These are phyloP conservation scores for Isabelozyma pseudorhagii DNA, from an alignment of 805 yeast species.

Conservation along the genomic window DNA sequence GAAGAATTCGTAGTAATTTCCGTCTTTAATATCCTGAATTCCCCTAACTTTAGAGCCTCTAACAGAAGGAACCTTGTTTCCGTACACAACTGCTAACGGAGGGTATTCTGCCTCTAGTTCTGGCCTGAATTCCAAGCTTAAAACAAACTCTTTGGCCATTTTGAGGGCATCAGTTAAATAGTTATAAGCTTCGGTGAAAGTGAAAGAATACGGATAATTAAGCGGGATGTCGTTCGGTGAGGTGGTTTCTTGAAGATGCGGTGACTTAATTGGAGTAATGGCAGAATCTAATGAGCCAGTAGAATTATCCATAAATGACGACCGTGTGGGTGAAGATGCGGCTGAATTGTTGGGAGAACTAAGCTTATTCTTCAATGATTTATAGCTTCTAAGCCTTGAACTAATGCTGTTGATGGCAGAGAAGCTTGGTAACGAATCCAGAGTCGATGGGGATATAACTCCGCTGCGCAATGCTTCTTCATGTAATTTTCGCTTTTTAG, in stretches of 20 bases:
- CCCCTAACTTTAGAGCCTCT: conserved; percentile 71
- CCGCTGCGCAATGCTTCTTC: conserved; percentile 12
- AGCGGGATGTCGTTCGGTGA: background rate
- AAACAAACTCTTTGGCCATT: conserved; percentile 55
- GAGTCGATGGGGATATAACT: background rate
- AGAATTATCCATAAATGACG: background rate
- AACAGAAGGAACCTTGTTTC: conserved; percentile 80
- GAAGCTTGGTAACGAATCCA: background rate
- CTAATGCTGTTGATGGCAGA: background rate
- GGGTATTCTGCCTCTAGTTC: conserved; percentile 56
- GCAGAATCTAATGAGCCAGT: background rate
- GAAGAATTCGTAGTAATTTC: conserved; percentile 70
- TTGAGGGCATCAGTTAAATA: conserved; percentile 63
- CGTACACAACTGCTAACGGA: conserved; percentile 79
- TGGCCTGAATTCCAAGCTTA: conserved; percentile 53
- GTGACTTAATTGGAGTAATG: background rate
- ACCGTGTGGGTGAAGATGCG: background rate
- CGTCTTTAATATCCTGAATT: conserved; percentile 59
- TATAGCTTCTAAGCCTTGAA: background rate
- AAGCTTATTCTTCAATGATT: background rate
- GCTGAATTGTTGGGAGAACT: background rate
- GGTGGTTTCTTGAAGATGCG: background rate
- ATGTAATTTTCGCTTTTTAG: conserved; percentile 26
- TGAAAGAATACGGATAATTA: conserved; percentile 14
- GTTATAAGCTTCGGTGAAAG: conserved; percentile 57